Evolutionary conservation across 148 eudicot species (phyloP), one percentile per base, ranked within the genome.

Genomic region (Limonium bicolor): DNA sequence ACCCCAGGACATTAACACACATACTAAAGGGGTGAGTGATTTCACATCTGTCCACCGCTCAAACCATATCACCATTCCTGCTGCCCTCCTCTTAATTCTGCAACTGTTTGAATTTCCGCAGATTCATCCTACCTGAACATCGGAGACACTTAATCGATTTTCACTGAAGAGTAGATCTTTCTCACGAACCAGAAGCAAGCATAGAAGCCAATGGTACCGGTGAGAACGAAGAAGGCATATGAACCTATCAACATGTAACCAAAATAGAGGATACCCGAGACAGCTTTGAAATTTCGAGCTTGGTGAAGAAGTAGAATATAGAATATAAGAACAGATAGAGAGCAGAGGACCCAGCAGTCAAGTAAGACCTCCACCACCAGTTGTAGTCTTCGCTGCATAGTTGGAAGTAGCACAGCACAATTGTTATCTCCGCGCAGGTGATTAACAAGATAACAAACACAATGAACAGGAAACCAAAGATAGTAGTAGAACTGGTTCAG

Each of bases 391-490:
- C 76, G 27, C 76, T 71, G 58, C 76, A 71, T 44, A 71, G 51
- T 59, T 71, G 72, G 72, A 71, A 71, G 72, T 71, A 71, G 62
- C 76, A 65, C 20, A 70, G 68, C 31, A 70, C 76, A 27, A 70
- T 66, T 27, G 68, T 61, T 41, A 65, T 70, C 59, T 70, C 76
- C 0, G 71, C 71, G 19, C 76, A 70, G 0, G 76, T 70, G 61
- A 70, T 61, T 33, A 70, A 22, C 28, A 70, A 48, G 41, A 70
- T 70, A 11, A 65, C 58, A 34, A 70, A 70, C 1, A 66, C 65
- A 7, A 71, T 66, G 57, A 71, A 71, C 20, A 66, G 53, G 64
- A 66, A 71, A 22, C 76, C 76, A 36, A 71, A 71, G 28, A 71
- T 71, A n/a, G 61, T 71, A 71, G 68, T 71, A 62, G 65, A 71